Percentiles rank a stretch among this genome's conserved stretches.
Evolutionary conservation across 148 eudicot species (phyloP).

Genomic region (Cornus kousa): DNA sequence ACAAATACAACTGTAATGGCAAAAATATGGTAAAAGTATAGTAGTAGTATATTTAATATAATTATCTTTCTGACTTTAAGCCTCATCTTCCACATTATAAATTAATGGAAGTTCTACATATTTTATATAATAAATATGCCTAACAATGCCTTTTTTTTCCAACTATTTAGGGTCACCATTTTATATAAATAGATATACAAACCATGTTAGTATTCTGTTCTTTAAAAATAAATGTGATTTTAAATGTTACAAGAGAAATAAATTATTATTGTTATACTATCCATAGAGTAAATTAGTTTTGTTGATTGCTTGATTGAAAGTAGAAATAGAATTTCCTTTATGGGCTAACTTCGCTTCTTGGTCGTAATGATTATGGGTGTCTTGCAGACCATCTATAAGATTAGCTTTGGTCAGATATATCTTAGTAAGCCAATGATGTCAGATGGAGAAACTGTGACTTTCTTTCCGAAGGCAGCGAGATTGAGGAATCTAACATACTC

Average conservation of each 20-base stretch:
- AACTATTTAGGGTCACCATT: too few relatives aligned
- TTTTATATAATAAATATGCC: too few relatives aligned
- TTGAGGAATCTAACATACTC: conserved; percentile 93
- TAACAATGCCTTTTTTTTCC: too few relatives aligned
- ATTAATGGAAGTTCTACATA: too few relatives aligned
- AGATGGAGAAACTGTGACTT: conserved; percentile 98
- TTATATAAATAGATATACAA: too few relatives aligned
- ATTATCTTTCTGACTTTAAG: too few relatives aligned
- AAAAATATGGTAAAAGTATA: too few relatives aligned
- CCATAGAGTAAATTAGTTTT: neutral
- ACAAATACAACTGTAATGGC: too few relatives aligned
- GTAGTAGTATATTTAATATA: too few relatives aligned
- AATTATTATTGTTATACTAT: neutral
- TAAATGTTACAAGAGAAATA: neutral
- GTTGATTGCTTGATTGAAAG: neutral
- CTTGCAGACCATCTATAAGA: conserved; percentile 90
- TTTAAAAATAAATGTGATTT: neutral
- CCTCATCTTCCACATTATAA: too few relatives aligned
- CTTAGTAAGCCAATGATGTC: conserved; percentile 99
- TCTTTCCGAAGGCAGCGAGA: conserved; percentile 98
- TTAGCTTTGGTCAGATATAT: conserved; percentile 91
- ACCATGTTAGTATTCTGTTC: too few relatives aligned
- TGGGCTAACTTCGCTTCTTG: neutral
- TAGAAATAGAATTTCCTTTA: neutral
- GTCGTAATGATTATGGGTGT: conserved; percentile 5